Base-by-base conservation (phyloP, 2,329 filamentous ascomycete species). In the Cladosporium sp. region DNA sequence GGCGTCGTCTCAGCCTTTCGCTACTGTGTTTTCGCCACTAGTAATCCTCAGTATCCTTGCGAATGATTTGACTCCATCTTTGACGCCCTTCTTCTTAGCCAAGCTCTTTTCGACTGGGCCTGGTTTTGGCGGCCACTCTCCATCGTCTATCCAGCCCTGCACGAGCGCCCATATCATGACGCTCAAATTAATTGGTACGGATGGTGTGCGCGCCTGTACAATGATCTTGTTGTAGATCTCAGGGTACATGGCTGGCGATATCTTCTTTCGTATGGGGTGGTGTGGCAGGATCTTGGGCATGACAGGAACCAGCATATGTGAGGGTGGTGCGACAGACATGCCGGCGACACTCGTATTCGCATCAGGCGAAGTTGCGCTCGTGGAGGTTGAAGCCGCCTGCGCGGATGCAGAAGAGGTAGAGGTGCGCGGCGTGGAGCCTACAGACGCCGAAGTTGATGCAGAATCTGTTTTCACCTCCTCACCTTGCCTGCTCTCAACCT, bases 181-280 rank as follows among this genome's bases (percentile, higher is more conserved):
- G 33, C 85, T 81, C 0, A 98, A 85, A 72, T 97, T 97, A 73
- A 97, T 90, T 3, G 94, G 94, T 18, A 96, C 91, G 1, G 90
- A 89, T 0, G 94, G 94, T 2, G 92, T 91, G 69, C 95, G 85
- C 44, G 84, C 86, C 73, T 94, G 89, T 0, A 93, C 77, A 50
- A 97, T 88, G 60, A 97, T 90, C 79, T 97, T 97, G 75, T 91
- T 90, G 81, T 96, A 97, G 65, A 98, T 91, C 56, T 90, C 91
- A 0, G 88, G 81, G 77, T 97, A 96, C 64, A 90, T 85, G 18
- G 85, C 80, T 0, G 91, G 87, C 0, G 84, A 89, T 72, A 97
- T 95, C 35, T 88, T 89, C 33, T 88, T 85, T 65, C 93, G 90
- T 77, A 97, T 88, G 0, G 89, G 85, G 74, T 96, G 93, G 56